phyloP scores from a whole-genome alignment of 208 protist genomes.

The Leishmania mexicana region DNA sequence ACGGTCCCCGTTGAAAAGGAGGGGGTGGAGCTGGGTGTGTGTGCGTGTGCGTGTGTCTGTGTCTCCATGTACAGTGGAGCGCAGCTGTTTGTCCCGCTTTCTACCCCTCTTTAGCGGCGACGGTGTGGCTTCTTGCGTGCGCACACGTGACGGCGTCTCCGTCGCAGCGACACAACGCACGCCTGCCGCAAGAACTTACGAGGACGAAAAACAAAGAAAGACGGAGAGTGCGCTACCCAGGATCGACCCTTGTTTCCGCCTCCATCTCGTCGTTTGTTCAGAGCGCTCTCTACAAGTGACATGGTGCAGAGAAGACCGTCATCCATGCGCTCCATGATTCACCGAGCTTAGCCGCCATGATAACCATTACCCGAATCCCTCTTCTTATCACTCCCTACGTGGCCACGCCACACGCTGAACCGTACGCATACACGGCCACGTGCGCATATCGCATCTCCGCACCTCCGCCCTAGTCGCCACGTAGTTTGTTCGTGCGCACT shows the following conservation, averaged over 20 bases:
- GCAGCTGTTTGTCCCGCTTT: neutral
- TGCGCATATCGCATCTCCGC: neutral
- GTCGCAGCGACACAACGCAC: neutral
- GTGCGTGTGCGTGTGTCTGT: neutral
- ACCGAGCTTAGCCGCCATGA: neutral
- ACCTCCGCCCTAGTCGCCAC: neutral
- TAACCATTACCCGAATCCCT: neutral
- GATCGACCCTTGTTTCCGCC: neutral
- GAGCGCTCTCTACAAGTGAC: neutral
- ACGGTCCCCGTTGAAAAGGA: neutral
- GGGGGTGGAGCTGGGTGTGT: neutral
- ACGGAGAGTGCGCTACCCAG: neutral
- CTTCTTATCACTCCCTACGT: neutral
- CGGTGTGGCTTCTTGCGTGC: neutral
- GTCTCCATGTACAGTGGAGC: neutral
- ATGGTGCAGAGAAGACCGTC: neutral
- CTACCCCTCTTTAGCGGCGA: neutral
- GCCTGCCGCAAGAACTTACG: neutral
- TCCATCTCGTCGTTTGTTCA: neutral
- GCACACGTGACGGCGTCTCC: neutral
- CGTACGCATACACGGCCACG: neutral
- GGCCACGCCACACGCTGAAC: neutral
- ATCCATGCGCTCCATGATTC: neutral
- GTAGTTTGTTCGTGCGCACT: neutral
- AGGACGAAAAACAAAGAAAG: neutral